Evolutionary conservation across 2,329 filamentous ascomycete genomes (phyloP), one percentile per base, ranked within the genome.

Genomic region (Calonectria pseudoreteaudii): DNA sequence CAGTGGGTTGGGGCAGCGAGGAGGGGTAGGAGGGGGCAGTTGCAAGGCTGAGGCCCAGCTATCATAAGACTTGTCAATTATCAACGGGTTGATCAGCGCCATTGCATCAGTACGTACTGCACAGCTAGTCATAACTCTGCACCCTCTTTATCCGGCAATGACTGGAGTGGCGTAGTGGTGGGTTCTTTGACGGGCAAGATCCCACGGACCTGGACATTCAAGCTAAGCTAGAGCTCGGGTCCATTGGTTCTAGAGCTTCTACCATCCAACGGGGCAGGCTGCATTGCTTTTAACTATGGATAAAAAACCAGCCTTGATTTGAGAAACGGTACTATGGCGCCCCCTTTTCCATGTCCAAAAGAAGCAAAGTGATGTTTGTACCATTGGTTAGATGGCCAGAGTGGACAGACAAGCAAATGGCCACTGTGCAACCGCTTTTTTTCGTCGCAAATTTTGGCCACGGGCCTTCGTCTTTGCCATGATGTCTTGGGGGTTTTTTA

Each of bases 41-140:
- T 68, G 66, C 66, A 68, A 68, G 34, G 66, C 66, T 56, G 52
- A 68, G 47, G 47, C 49, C 65, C 44, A 66, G n/a, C 56, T 38
- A 49, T 65, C 38, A 65, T 49, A 28, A 65, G 38, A 49, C 60
- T 62, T 62, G 36, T 62, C 56, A 62, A 62, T 30, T 41, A 56
- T 65, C 68, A 65, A 65, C 65, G 28, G 68, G 56, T 60, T 44
- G 71, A 73, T 70, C 66, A 70, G 71, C 71, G 58, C 14, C 50
- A 62, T 38, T 34, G 34, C 56, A 28, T 34, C 23, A 26, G 56
- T 62, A 41, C 56, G 56, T 26, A 28, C 56, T 62, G 34, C 56
- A 28, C n/a, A 62, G 36, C 23, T 26, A 20, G 23, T 14, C 14
- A 18, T 41, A n/a, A 23, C 28, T 30, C 50, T 53, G 50, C 50